Evolutionary conservation across 352 stramenopile genomes (phyloP).

Genomic region (Phytophthora fragariaefolia): DNA sequence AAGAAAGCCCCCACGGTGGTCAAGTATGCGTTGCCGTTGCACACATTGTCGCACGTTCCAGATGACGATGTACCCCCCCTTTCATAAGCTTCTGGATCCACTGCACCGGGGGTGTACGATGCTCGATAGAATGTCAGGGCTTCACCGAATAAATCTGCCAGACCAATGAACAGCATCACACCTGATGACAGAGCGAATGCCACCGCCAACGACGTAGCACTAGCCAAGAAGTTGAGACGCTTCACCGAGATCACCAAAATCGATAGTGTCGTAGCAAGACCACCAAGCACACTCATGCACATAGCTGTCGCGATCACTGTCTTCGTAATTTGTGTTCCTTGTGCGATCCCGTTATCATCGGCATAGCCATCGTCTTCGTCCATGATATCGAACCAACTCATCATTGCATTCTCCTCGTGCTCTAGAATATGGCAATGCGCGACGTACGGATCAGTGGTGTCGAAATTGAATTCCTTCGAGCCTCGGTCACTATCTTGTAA

Average conservation of each 20-base stretch:
- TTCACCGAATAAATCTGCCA: conserved; percentile 66
- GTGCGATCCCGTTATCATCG: conserved; percentile 49
- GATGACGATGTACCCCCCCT: conserved; percentile 36
- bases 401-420: conserved; percentile 84
- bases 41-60: conserved; percentile 64
- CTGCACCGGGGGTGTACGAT: conserved; percentile 51
- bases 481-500: conserved; percentile 54
- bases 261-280: conserved; percentile 67
- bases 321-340: conserved; percentile 45
- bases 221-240: conserved; percentile 63
- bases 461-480: conserved; percentile 68
- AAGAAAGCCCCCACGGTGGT: conserved; percentile 60
- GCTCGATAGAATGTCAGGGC: conserved; percentile 61
- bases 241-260: conserved; percentile 65
- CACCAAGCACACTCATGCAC: conserved; percentile 71
- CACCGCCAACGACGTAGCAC: conserved; percentile 57
- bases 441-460: conserved; percentile 76
- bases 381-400: conserved; percentile 75
- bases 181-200: conserved; percentile 72
- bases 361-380: conserved; percentile 49
- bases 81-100: conserved; percentile 72
- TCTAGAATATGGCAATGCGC: conserved; percentile 84
- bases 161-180: conserved; percentile 79
- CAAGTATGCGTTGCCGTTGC: conserved; percentile 67
- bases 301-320: conserved; percentile 63